Evolutionary conservation across 2,329 filamentous ascomycete species (phyloP), one percentile per base, ranked within the genome.

Genomic region (Cladophialophora yegresii): DNA sequence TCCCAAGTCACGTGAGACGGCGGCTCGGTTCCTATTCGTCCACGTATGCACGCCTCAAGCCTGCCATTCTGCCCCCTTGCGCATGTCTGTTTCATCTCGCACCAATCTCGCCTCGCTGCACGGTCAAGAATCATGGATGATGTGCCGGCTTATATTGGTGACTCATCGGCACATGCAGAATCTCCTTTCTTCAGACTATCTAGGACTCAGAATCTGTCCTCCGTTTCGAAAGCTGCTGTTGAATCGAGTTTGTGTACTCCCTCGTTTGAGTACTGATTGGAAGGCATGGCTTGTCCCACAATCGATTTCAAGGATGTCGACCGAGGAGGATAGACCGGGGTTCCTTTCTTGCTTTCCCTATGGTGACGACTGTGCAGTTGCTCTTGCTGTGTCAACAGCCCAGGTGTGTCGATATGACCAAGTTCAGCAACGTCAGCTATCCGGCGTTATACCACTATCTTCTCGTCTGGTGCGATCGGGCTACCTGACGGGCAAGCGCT

Each of bases 1-100:
- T 20, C 47, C 4, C 47, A 50, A 5, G 9, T 50, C 47, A 50
- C 47, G 20, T 22, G 20, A 50, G 9, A 3, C 13, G 0, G 13
- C 23, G 20, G 23, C 23, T 3, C 47, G 20, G 4, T 13, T 26
- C 47, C 47, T n/a, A 61, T 64, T 64, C 30, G 62, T 45, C 62
- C 62, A 64, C 62, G 57, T 64, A 50, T 56, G 22, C 47, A 43
- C 30, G 13, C 28, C 43, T 56, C 54, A 23, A 20, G 23, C 20
- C 59, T 50, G 40, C 26, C 23, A 26, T 30, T 45, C 55, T 40
- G 40, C 33, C 50, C 36, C 62, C 56, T 64, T 64, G 54, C 56
- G 45, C 55, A 49, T 23, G 20, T 53, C 23, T 50, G 62, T 64
- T 64, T 64, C 62, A 64, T 64, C 51, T 61, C 28, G 33, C 43